phyloP scores from a whole-genome alignment of 2,329 filamentous ascomycete genomes.

The Ustulina deusta region DNA sequence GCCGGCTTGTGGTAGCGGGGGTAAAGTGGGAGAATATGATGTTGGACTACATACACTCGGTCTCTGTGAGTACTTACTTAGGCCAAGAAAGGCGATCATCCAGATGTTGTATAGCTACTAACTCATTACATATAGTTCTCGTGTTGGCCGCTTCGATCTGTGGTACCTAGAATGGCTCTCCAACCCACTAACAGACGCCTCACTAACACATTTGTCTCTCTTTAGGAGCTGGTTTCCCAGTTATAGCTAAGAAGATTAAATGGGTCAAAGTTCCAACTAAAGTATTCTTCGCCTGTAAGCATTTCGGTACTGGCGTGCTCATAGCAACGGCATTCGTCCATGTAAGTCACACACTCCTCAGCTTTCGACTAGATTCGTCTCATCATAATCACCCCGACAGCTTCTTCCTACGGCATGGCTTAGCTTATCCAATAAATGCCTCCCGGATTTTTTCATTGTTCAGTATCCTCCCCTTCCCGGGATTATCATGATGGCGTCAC shows the following conservation, averaged over 20 bases:
- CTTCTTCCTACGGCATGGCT: slow-evolving; percentile 71
- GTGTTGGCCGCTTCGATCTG: slow-evolving; percentile 57
- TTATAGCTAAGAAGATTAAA: slow-evolving; percentile 66
- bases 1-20: slow-evolving; percentile 56
- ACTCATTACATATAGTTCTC: slow-evolving; percentile 50
- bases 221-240: slow-evolving; percentile 63
- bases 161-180: slow-evolving; percentile 44
- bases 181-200: background rate
- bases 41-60: slow-evolving; percentile 56
- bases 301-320: slow-evolving; percentile 77
- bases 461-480: slow-evolving; percentile 72
- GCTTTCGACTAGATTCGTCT: background rate
- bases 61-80: slow-evolving; percentile 55
- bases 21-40: slow-evolving; percentile 57
- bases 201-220: slow-evolving; percentile 31
- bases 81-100: background rate
- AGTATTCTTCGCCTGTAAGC: slow-evolving; percentile 72
- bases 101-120: background rate
- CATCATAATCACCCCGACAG: slow-evolving; percentile 44
- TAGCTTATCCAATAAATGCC: slow-evolving; percentile 64
- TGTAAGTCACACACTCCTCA: slow-evolving; percentile 51
- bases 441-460: slow-evolving; percentile 69
- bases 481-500: slow-evolving; percentile 73
- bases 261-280: slow-evolving; percentile 69
- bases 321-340: slow-evolving; percentile 81